These are phyloP conservation scores for Penicillium robsamsonii DNA, from an alignment of 495 filamentous ascomycete genomes.

Conservation along the genomic window DNA sequence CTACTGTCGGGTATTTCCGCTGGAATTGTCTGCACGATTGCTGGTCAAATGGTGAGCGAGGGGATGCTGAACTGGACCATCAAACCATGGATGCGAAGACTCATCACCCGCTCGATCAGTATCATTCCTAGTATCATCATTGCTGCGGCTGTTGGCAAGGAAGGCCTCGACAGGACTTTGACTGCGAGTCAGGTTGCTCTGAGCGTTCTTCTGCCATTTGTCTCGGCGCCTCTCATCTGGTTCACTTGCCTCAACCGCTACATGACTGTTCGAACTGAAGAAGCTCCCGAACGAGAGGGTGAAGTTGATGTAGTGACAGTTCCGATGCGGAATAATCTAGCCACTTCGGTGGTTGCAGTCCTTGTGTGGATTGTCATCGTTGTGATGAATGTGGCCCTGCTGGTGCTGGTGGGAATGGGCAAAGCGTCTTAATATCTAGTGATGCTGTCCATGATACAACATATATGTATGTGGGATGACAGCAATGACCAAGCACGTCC, in stretches of 20 bases:
- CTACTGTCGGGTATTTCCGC: constrained; percentile 75
- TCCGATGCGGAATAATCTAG: constrained; percentile 62
- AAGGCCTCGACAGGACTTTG: constrained; percentile 69
- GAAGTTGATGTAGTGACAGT: constrained; percentile 34
- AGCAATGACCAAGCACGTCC: neutral
- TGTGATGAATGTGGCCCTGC: constrained; percentile 69
- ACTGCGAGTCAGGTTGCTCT: constrained; percentile 78
- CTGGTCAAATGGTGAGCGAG: constrained; percentile 80
- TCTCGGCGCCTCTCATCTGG: constrained; percentile 79
- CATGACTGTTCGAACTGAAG: constrained; percentile 63
- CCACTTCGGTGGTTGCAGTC: constrained; percentile 52
- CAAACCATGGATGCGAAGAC: constrained; percentile 67
- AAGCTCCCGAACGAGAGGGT: constrained; percentile 26
- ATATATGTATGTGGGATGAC: neutral
- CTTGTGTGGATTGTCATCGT: constrained; percentile 67
- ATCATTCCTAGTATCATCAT: constrained; percentile 82
- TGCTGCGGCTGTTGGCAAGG: constrained; percentile 69
- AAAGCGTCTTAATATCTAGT: constrained; percentile 32
- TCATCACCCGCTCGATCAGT: constrained; percentile 69
- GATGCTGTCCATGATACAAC: neutral
- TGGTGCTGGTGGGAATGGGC: constrained; percentile 65
- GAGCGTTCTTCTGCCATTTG: constrained; percentile 77
- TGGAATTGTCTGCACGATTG: constrained; percentile 80
- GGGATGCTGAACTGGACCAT: constrained; percentile 72
- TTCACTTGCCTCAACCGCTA: constrained; percentile 80